Evolutionary conservation across 2,329 filamentous ascomycete genomes (phyloP).

Genomic region (Colletotrichum scovillei): DNA sequence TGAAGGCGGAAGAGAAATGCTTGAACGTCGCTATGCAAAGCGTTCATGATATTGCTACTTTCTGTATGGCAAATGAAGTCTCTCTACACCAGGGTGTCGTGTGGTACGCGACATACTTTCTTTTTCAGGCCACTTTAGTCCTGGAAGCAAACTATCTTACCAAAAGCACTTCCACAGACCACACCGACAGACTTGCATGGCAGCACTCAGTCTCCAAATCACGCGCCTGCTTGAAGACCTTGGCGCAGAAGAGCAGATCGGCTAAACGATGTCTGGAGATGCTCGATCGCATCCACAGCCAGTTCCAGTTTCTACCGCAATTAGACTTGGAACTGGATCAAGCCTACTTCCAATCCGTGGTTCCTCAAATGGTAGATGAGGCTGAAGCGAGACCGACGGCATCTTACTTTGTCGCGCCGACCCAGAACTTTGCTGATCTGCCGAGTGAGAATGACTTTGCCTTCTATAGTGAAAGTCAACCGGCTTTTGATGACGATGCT

Average conservation of each 20-base stretch:
- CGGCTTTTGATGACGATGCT: not conserved
- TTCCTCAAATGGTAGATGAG: not conserved
- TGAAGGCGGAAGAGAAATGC: conserved; percentile 47
- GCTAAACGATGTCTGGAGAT: conserved; percentile 8
- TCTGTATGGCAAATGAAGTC: conserved; percentile 44
- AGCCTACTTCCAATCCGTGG: not conserved
- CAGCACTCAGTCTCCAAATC: conserved; percentile 21
- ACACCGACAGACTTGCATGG: conserved; percentile 7
- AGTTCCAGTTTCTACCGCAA: conserved; percentile 10
- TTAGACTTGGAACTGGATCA: not conserved
- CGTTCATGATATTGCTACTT: conserved; percentile 49
- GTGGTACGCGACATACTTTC: conserved; percentile 57
- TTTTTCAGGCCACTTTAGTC: conserved; percentile 56
- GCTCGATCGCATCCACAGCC: conserved; percentile 21
- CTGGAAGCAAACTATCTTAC: conserved; percentile 48
- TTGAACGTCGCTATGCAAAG: conserved; percentile 50
- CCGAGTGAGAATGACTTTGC: conserved; percentile 24
- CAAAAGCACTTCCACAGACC: not conserved
- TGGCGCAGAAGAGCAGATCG: conserved; percentile 15
- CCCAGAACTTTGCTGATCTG: not conserved
- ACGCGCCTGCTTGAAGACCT: not conserved
- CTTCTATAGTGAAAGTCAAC: conserved; percentile 3
- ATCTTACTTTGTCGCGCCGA: not conserved
- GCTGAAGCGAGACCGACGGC: not conserved
- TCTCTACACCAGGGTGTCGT: conserved; percentile 46